Conservation (phyloP, 441 rosid genomes). For the Arabidopsis lyrata region DNA sequence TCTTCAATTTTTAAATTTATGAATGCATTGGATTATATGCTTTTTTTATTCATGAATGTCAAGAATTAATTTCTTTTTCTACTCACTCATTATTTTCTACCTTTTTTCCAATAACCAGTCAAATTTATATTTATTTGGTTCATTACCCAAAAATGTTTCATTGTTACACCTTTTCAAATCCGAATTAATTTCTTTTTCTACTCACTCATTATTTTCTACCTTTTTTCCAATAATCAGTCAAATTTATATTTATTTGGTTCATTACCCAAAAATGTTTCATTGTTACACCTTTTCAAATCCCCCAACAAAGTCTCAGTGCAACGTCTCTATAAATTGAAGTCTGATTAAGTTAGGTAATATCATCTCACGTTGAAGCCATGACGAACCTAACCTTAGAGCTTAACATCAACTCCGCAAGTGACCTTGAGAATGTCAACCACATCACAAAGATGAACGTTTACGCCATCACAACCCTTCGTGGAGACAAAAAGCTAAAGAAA, state of each 20-base stretch:
- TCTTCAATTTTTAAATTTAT: background rate
- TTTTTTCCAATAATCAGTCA: background rate
- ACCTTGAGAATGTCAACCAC: constrained; percentile 52
- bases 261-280: background rate
- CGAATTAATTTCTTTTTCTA: background rate
- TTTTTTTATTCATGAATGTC: background rate
- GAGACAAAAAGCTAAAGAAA: constrained; percentile 33
- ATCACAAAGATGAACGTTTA: constrained; percentile 63
- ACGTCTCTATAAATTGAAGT: too few species aligned
- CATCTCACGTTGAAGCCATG: background rate
- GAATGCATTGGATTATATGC: background rate
- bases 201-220: background rate
- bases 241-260: background rate
- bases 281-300: background rate
- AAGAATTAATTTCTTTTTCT: background rate
- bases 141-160: background rate
- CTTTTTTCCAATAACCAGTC: background rate
- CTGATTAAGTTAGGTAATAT: too few species aligned
- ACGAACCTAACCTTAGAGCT: constrained; percentile 44
- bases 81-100: background rate
- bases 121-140: background rate
- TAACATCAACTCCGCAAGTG: constrained; percentile 51
- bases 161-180: too few species aligned
- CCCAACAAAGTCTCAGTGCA: too few species aligned
- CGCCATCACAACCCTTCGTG: constrained; percentile 50